Evolutionary conservation across 257 asterid genomes (phyloP).

Genomic region (Cruciata laevipes): DNA sequence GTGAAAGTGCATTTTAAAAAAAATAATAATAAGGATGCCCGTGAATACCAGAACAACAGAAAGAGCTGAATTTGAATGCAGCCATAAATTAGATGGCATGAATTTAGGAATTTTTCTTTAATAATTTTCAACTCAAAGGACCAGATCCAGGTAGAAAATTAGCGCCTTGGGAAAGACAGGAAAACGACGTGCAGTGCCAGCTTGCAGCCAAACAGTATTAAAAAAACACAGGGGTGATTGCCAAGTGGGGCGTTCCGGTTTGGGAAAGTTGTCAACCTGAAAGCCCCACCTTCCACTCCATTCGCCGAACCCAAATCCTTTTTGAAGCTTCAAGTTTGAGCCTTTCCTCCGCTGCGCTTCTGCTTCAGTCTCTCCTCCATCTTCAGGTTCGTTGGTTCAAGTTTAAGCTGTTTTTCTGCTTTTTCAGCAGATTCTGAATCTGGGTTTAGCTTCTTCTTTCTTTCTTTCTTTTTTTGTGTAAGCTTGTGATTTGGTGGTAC

Average conservation of each 20-base stretch:
- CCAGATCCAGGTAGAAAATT: neutral
- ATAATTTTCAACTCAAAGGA: neutral
- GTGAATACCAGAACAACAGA: neutral
- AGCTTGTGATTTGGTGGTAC: neutral
- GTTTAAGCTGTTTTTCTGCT: slow-evolving; percentile 9
- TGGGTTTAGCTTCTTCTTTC: slow-evolving; percentile 13
- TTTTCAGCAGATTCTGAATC: slow-evolving; percentile 26
- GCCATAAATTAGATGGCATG: neutral
- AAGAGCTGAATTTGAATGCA: neutral
- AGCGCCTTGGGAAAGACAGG: neutral
- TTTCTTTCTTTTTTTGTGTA: neutral
- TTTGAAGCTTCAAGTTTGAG: slow-evolving; percentile 11
- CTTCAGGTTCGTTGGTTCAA: slow-evolving; percentile 22
- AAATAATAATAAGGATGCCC: neutral
- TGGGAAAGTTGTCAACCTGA: slow-evolving; percentile 4
- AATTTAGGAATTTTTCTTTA: neutral
- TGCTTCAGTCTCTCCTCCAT: slow-evolving; percentile 7
- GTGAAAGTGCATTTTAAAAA: too few relatives aligned
- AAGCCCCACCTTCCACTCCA: slow-evolving; percentile 15
- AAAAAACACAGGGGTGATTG: neutral
- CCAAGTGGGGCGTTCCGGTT: slow-evolving; percentile 17
- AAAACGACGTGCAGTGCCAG: neutral
- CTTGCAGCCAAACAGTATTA: neutral
- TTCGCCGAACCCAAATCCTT: slow-evolving; percentile 8
- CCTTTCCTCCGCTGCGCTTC: slow-evolving; percentile 8